Base-by-base conservation (phyloP, 306 rosid genomes). In the Dalbergia cultrata region DNA sequence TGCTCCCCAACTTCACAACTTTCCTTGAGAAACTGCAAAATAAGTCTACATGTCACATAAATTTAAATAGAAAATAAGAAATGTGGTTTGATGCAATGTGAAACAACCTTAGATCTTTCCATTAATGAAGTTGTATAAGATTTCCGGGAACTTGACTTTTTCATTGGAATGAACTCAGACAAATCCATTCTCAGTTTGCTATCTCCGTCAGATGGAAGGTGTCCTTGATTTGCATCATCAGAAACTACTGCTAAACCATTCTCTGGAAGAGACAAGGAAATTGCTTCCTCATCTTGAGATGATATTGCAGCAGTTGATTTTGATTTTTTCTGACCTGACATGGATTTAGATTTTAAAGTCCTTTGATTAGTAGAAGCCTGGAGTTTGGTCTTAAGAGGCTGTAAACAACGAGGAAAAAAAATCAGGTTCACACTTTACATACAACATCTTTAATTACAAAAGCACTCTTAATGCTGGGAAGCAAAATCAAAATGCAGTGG, bases 61-160 rank as follows among this genome's bases (percentile, higher is more conserved):
- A 76, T 69, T 69, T 67, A 70, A 17, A 57, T 8, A 43, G 49
- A 58, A 31, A 82, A 12, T 45, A 2, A 74, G 76, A 67, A 73
- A 57, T 31, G 71, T 66, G 14, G n/a, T 72, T 77, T 49, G 70
- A 70, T 12, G 52, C n/a, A 61, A 70, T 72, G 73, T 49, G 67
- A 80, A 59, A 60, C 68, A 77, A 94, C 98, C 98, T 91, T 91
- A 34, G 97, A 83, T 82, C 92, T 82, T 80, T 87, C 87, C 65
- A 94, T 76, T 72, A 94, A 81, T 52, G 82, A 75, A 70, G 90
- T 82, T 50, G 97, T 91, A 87, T 92, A 95, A 12, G 98, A 95
- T 84, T 87, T 89, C 76, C 97, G 84, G 59, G 97, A 88, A 17
- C 60, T 78, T 54, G 90, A 85, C 76, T 80, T 89, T 81, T 75